Base-by-base conservation (phyloP, 2,329 filamentous ascomycete genomes). In the Aspergillus glaucus region DNA sequence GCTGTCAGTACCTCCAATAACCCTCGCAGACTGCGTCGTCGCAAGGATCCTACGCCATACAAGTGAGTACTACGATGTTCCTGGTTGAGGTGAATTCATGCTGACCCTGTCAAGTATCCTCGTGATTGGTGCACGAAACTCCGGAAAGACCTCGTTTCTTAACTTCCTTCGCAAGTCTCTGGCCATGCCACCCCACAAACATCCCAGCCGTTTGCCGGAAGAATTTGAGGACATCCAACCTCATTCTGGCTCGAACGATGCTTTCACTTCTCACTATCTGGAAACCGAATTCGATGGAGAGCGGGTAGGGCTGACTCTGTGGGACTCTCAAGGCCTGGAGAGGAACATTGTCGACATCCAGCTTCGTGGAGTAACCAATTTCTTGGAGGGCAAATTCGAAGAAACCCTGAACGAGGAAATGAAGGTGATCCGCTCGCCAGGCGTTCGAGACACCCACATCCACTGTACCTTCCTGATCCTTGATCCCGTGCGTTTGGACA, bases 331-430 rank as follows among this genome's bases (percentile, higher is more conserved):
- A 62, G 93, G 93, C 1, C 74, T 98, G 48, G 92, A 98, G 71
- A 95, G 92, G 78, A 93, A 88, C 61, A 82, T 97, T 32, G 90
- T 96, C 45, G 93, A 97, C 67, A 80, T 97, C 56, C 93, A 98
- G 70, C 77, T 98, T 56, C 84, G 91, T 52, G 89, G 95, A 66
- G 91, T 97, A 76, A 85, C 87, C 30, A 80, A 86, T 7, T 98
- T 98, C 73, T 76, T 98, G 51, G 93, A 98, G 75, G 92, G 87
- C 75, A 97, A 97, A 70, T 98, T 98, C 60, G 92, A 98, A 68
- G 93, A 98, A 63, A 97, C 93, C 0, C 95, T 98, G 66, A 83
- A 83, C 44, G 93, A 98, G 72, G 93, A 98, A 75, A 95, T 95
- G 80, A 97, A 96, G 75, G 91, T 98, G 43, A 79, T 96, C 53